phyloP scores from a whole-genome alignment of 176 grass and related monocot genomes.

The Triticum monococcum region DNA sequence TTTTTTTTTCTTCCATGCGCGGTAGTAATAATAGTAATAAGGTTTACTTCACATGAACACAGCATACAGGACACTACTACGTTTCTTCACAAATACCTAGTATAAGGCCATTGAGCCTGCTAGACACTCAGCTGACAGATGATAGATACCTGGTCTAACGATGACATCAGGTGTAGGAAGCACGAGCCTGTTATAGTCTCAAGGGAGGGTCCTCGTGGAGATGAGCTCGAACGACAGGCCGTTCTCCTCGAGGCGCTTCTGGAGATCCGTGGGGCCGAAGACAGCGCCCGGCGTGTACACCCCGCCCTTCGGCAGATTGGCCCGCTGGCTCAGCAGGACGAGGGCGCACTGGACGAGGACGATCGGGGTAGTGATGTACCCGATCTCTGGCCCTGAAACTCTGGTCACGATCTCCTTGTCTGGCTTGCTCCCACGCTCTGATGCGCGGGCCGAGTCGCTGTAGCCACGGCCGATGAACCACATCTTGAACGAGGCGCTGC shows the following conservation, averaged over 20 bases:
- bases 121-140: neutral
- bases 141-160: neutral
- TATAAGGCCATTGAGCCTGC: neutral
- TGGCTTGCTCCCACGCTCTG: constrained; percentile 39
- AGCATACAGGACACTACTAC: too few relatives aligned
- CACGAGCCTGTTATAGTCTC: neutral
- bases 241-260: constrained; percentile 71
- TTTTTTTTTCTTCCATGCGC: neutral
- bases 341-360: constrained; percentile 71
- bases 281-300: constrained; percentile 62
- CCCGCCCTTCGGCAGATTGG: constrained; percentile 69
- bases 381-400: constrained; percentile 74
- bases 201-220: constrained; percentile 17
- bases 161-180: neutral
- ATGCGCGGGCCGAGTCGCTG: constrained; percentile 33
- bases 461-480: constrained; percentile 74
- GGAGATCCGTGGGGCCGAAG: constrained; percentile 81
- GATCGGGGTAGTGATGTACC: constrained; percentile 78
- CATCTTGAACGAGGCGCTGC: constrained; percentile 86
- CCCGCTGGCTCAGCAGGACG: constrained; percentile 63
- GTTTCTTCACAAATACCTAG: neutral
- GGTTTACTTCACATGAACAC: constrained; percentile 2
- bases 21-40: neutral
- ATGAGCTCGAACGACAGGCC: constrained; percentile 69
- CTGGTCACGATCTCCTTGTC: constrained; percentile 77